Evolutionary conservation across 2,329 filamentous ascomycete genomes (phyloP).

Genomic region (Penicillium oxalicum): DNA sequence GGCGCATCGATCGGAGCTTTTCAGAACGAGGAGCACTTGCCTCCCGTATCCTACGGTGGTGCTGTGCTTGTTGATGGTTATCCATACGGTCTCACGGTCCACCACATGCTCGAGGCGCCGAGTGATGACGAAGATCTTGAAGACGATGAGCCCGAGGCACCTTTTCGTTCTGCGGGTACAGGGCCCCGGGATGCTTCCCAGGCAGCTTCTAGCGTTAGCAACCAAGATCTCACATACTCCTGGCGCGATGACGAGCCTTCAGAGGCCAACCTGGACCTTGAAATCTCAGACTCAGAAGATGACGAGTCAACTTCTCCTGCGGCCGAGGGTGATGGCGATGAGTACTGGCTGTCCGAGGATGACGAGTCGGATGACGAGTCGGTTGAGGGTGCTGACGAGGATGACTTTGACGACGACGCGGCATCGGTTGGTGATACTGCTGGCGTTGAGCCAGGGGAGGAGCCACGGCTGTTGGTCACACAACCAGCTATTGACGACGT

Average conservation of each 20-base stretch:
- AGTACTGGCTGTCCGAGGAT: slow-evolving; percentile 42
- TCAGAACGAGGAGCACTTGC: slow-evolving; percentile 75
- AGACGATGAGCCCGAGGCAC: slow-evolving; percentile 29
- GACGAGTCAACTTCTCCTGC: slow-evolving; percentile 37
- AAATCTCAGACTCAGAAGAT: slow-evolving; percentile 52
- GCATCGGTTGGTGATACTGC: slow-evolving; percentile 65
- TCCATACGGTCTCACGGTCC: slow-evolving; percentile 90
- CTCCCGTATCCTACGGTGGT: slow-evolving; percentile 85
- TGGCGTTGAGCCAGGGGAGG: slow-evolving; percentile 68
- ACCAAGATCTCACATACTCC: slow-evolving; percentile 32
- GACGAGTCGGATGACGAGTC: slow-evolving; percentile 51
- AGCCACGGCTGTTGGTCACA: slow-evolving; percentile 74
- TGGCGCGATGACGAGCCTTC: slow-evolving; percentile 36
- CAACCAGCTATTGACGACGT: slow-evolving; percentile 89
- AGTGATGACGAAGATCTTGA: slow-evolving; percentile 49
- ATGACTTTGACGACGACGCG: slow-evolving; percentile 50
- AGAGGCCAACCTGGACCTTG: slow-evolving; percentile 40
- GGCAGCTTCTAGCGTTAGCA: slow-evolving; percentile 15
- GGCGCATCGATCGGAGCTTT: slow-evolving; percentile 92
- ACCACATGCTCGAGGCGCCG: slow-evolving; percentile 79
- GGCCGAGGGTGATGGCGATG: slow-evolving; percentile 35
- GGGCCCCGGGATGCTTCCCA: slow-evolving; percentile 22
- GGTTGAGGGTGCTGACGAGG: slow-evolving; percentile 45
- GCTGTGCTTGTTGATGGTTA: slow-evolving; percentile 77
- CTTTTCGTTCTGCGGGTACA: slow-evolving; percentile 44